These are phyloP conservation scores for Vigna mungo DNA, from an alignment of 306 rosid genomes.

Conservation along the genomic window DNA sequence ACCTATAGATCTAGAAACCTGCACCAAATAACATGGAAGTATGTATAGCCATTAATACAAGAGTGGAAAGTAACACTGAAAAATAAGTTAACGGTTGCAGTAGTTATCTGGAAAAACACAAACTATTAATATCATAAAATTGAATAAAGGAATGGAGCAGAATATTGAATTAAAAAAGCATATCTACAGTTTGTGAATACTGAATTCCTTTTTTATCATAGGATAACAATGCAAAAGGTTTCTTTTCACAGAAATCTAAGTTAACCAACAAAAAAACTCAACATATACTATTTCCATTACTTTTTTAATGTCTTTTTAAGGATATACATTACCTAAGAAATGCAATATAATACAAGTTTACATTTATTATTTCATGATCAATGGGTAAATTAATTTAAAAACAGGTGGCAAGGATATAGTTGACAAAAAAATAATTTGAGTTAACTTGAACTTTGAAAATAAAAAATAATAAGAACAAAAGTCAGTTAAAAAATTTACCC, in stretches of 20 bases:
- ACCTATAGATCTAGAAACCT: conserved; percentile 95
- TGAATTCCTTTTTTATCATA: conserved; percentile 14
- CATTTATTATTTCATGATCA: not conserved
- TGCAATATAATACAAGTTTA: not conserved
- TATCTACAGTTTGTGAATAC: conserved; percentile 19
- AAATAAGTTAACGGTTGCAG: conserved; percentile 32
- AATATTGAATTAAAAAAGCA: conserved; percentile 16
- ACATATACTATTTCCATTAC: not conserved
- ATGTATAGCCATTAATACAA: conserved; percentile 11
- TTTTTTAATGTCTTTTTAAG: not conserved
- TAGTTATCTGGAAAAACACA: conserved; percentile 32
- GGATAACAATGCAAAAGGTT: not conserved
- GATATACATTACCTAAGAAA: not conserved
- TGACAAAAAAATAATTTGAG: no score
- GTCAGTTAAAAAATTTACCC: not conserved
- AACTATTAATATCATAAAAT: conserved; percentile 15
- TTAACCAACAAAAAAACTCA: not conserved
- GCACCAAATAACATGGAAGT: conserved; percentile 52
- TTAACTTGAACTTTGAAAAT: not conserved
- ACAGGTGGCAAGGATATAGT: not conserved
- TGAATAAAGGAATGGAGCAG: conserved; percentile 2
- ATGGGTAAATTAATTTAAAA: not conserved
- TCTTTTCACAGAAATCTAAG: conserved; percentile 28
- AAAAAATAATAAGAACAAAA: not conserved
- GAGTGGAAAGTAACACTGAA: conserved; percentile 6